Conservation (phyloP, 2,329 filamentous ascomycete genomes). For the Xylariales sp. region DNA sequence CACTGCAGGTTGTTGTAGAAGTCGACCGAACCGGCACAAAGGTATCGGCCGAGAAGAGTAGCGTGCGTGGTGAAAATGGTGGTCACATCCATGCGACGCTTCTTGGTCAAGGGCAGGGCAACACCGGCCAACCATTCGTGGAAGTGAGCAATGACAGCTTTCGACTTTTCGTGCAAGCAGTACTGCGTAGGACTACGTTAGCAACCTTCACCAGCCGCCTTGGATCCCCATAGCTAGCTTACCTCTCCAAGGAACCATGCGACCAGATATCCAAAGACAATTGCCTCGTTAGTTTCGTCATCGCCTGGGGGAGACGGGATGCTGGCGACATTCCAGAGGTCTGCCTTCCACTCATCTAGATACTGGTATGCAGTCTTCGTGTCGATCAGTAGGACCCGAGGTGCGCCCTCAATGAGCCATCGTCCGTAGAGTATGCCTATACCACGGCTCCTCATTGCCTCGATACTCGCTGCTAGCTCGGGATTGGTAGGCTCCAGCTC, state of each 20-base stretch:
- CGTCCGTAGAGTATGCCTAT: constrained; percentile 88
- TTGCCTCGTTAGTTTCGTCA: constrained; percentile 93
- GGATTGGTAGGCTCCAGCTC: constrained; percentile 79
- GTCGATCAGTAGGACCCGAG: constrained; percentile 88
- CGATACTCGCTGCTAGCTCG: constrained; percentile 75
- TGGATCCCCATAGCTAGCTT: too few species aligned
- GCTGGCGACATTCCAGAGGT: constrained; percentile 87
- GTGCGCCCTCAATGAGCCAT: constrained; percentile 96
- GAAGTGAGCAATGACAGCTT: constrained; percentile 94
- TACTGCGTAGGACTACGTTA: constrained; percentile 60
- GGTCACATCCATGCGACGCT: constrained; percentile 89
- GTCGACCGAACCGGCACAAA: constrained; percentile 94
- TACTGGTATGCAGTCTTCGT: constrained; percentile 89
- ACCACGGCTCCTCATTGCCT: constrained; percentile 88
- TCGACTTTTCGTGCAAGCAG: constrained; percentile 85
- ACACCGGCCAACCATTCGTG: constrained; percentile 98
- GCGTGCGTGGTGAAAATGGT: constrained; percentile 99
- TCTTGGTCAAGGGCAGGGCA: constrained; percentile 85
- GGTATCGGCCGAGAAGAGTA: constrained; percentile 88
- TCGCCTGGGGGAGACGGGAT: constrained; percentile 92
- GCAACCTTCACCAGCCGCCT: too few species aligned
- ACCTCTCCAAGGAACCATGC: constrained; percentile 99
- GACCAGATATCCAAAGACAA: constrained; percentile 94
- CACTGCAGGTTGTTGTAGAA: constrained; percentile 99
- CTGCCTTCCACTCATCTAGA: constrained; percentile 93